Percentiles rank a stretch among this genome's conserved stretches.
Conservation (phyloP, 2,329 filamentous ascomycete species). For the Talaromyces sp. region DNA sequence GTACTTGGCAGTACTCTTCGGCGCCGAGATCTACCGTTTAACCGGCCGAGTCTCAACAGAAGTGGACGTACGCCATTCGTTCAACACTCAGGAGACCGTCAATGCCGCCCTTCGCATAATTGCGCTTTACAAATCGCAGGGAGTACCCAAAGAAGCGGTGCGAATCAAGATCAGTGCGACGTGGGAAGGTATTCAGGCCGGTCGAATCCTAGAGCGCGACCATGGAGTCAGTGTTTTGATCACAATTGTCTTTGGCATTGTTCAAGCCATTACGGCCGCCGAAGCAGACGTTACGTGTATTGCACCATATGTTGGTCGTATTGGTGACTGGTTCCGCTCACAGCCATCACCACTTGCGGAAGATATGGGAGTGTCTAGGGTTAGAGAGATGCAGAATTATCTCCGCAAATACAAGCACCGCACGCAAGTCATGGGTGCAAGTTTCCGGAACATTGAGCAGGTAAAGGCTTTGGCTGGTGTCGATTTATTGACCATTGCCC, state of each 20-base stretch:
- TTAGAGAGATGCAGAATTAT: not conserved
- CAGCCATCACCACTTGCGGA: not conserved
- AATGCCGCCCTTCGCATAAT: not conserved
- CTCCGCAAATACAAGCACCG: not conserved
- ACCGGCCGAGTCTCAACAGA: not conserved
- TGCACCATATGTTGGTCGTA: not conserved
- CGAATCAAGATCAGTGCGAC: constrained; percentile 1
- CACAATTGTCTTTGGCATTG: not conserved
- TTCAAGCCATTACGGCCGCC: not conserved
- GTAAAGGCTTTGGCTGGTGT: not conserved
- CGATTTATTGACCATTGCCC: not conserved
- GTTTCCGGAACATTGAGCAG: not conserved
- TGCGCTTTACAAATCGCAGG: not conserved
- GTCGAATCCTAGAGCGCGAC: not conserved
- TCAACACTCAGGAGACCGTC: not conserved
- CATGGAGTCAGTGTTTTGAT: not conserved
- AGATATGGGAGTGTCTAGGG: not conserved
- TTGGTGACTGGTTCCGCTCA: not conserved
- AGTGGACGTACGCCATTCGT: not conserved
- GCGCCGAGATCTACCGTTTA: not conserved
- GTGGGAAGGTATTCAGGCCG: not conserved
- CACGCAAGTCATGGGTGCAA: not conserved
- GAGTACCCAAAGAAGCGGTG: not conserved
- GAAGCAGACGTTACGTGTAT: not conserved
- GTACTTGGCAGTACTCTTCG: not conserved